These are phyloP conservation scores for Zymoseptoria passerinii DNA, from an alignment of 2,329 filamentous ascomycete genomes.

Conservation along the genomic window DNA sequence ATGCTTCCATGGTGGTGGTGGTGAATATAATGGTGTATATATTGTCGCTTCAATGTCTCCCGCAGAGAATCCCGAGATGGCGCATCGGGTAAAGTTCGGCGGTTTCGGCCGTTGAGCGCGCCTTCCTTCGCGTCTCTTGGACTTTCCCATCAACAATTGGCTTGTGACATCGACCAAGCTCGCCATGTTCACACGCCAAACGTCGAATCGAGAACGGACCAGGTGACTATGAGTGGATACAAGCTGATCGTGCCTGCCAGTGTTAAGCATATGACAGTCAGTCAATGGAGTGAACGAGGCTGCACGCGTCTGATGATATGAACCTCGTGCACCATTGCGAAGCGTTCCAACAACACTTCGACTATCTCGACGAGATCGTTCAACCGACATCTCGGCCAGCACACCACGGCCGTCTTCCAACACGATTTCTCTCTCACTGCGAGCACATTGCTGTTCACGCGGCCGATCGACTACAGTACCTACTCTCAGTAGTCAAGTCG, in stretches of 20 bases:
- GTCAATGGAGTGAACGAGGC: not conserved
- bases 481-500: not conserved
- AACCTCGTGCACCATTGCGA: conserved; percentile 2
- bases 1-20: conserved; percentile 16
- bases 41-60: not conserved
- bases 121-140: not conserved
- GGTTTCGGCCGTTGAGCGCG: not conserved
- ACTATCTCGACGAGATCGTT: not conserved
- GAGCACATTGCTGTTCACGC: not conserved
- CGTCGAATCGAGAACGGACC: not conserved
- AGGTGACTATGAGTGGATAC: not conserved
- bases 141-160: not conserved
- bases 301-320: not conserved
- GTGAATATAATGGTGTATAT: not conserved
- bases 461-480: not conserved
- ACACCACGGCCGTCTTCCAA: not conserved
- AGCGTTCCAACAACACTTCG: conserved; percentile 7
- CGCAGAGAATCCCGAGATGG: not conserved
- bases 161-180: not conserved
- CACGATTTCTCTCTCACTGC: not conserved
- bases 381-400: not conserved
- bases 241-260: not conserved
- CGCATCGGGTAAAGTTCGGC: not conserved
- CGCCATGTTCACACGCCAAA: not conserved
- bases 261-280: not conserved